Evolutionary conservation across 495 filamentous ascomycete species (phyloP), one percentile per base, ranked within the genome.

Genomic region (Hypoxylon lenormandii): DNA sequence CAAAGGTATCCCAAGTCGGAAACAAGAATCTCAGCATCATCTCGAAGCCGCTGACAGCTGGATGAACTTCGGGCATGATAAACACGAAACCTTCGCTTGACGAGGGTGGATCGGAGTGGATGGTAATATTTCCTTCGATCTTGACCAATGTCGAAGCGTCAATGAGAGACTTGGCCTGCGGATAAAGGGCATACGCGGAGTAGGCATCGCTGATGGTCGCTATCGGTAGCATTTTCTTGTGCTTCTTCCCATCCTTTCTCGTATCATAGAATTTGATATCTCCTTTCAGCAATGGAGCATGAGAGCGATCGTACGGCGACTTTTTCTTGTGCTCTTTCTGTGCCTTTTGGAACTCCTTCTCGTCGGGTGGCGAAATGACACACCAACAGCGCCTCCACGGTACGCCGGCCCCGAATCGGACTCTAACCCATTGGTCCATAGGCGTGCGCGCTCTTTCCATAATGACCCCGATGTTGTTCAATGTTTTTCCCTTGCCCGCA

Each of bases 371-470:
- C 8, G 86, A 86, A 58, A 97, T 90, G 64, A 98, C 94, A 77
- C 93, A 97, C 92, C 92, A 99, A 76, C 93, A 98, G 12, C 94
- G 89, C 71, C 91, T 87, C 95, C 95, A 99, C 1, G 95, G 94
- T 8, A 94, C 97, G 15, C 95, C 95, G 12, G 96, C 94, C 15
- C 95, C 95, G 72, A 99, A 99, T 66, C 95, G 84, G 15, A 99
- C 96, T 50, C 95, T 87, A 2, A 91, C 92, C 96, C 96, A 99
- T 79, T 97, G 93, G 78, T 96, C 92, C 48, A 91, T 82, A 53
- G 88, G 90, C 53, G 91, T 85, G 49, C 84, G 86, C 19, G 88
- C 84, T 50, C 91, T 87, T 62, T 94, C 90, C 83, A 97, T 89
- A 63, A 99, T 94, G 10, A 87, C 74, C 50, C 87, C 87, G 73